Evolutionary conservation across 768 basidiomycete species (phyloP), one percentile per base, ranked within the genome.

Genomic region (Epithele typhae): DNA sequence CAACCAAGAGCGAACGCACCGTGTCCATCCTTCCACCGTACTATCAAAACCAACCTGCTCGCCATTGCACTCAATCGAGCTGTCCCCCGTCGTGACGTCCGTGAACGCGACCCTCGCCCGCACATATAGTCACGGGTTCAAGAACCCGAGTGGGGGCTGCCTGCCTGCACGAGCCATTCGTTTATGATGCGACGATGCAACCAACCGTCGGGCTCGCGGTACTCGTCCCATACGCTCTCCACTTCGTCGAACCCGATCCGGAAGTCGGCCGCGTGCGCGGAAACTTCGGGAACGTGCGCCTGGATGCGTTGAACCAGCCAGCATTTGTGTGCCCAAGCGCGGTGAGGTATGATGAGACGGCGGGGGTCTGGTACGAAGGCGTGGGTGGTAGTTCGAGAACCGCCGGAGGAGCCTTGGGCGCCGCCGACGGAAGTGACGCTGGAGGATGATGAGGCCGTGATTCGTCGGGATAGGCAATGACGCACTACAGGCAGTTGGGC

Each of bases 341-440:
- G 14, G 68, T 61, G 25, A 86, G 65, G 60, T 70, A 86, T 2
- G 52, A 45, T 0, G 48, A 27, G 3, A 84, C 77, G 12, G 64
- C 73, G 4, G 30, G 14, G 1, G 73, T 42, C 54, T 87, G 84
- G 56, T 82, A 85, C 1, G 30, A 5, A 3, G 83, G 83, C 21
- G 71, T 70, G 19, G 1, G 59, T 77, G 83, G 76, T 81, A 48
- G 53, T 82, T 71, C 56, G 83, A 85, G 67, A 87, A 88, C 3
- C 85, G 0, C 81, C 46, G 3, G 38, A 63, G 37, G 77, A 62
- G 36, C 44, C 35, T 12, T 58, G 58, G 1, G 85, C 87, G 9
- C 77, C 85, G 10, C 86, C 86, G 9, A 89, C 84, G 6, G 81
- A 56, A 2, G 86, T 89, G 19, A 87, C 43, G 50, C 59, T 60